These are phyloP conservation scores for Mycena amicta DNA, from an alignment of 768 basidiomycete species.

Conservation along the genomic window DNA sequence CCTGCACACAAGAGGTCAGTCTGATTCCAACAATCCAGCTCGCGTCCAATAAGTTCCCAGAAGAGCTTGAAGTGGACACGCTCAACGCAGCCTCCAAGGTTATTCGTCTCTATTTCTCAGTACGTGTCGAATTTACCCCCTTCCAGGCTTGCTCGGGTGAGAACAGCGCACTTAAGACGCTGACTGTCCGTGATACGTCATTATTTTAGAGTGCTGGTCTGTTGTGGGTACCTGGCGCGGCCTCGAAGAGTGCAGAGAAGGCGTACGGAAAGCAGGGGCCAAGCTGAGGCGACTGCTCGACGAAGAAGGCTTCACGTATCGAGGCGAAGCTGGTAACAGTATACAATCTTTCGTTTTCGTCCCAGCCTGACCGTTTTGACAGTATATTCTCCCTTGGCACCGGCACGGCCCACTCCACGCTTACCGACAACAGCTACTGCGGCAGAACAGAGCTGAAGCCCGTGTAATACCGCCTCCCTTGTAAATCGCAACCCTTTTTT, in stretches of 20 bases:
- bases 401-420: conserved; percentile 13
- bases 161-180: conserved; percentile 31
- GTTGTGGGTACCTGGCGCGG: conserved; percentile 70
- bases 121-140: too few relatives aligned
- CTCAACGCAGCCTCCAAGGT: conserved; percentile 67
- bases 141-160: conserved; percentile 20
- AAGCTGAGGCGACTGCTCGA: conserved; percentile 64
- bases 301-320: conserved; percentile 45
- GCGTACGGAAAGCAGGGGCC: conserved; percentile 59
- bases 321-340: conserved; percentile 8
- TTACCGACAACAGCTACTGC: neutral
- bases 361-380: neutral
- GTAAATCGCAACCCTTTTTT: neutral
- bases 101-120: too few relatives aligned
- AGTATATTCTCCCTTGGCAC: conserved; percentile 21
- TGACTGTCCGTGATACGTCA: neutral
- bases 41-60: too few relatives aligned
- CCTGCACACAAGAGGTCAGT: conserved; percentile 52
- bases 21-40: neutral
- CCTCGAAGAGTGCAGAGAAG: conserved; percentile 63
- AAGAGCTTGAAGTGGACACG: conserved; percentile 77
- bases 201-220: conserved; percentile 83
- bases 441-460: neutral
- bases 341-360: too few relatives aligned
- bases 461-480: conserved; percentile 5